Evolutionary conservation across 2,329 filamentous ascomycete species (phyloP), one percentile per base, ranked within the genome.

Genomic region (Aureobasidium lini): DNA sequence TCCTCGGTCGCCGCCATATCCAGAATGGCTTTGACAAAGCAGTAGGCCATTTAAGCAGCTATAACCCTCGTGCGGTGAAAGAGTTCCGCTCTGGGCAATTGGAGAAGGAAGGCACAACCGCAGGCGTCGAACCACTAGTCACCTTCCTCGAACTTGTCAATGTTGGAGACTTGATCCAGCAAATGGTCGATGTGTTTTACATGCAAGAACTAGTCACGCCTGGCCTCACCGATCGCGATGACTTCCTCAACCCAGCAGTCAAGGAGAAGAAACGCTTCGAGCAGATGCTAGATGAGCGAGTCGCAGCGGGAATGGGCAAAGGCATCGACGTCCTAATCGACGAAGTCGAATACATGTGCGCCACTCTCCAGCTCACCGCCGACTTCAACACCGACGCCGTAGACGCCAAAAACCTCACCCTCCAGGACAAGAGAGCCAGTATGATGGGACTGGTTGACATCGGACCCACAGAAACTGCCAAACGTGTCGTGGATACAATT

Each of bases 181-280:
- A 99, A 72, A 99, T 99, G 94, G 85, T 99, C 61, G 94, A 99
- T 70, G 91, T 99, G 36, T 99, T 99, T 71, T 99, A 95, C 74
- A 89, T 95, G 70, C 94, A 97, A 75, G 94, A 99, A 75, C 82
- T 99, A 31, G 85, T 91, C 6, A 83, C 84, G 0, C 84, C 88
- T 13, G 89, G 89, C 67, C 85, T 99, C 57, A 88, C 88, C 1
- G 93, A 97, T 70, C 86, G 89, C 44, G 95, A 95, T 70, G 94
- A 99, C 74, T 99, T 99, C 68, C 79, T 99, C 49, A 90, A 95
- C 69, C 88, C 91, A 18, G 90, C 92, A 0, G 88, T 89, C 34
- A 87, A 96, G 66, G 92, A 94, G 64, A 99, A 99, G 83, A 97
- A 96, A 77, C 91, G 90, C 65, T 99, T 97, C 68, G 94, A 99